phyloP scores from a whole-genome alignment of 2,329 filamentous ascomycete genomes.

The Neocatenulostroma microsporum region DNA sequence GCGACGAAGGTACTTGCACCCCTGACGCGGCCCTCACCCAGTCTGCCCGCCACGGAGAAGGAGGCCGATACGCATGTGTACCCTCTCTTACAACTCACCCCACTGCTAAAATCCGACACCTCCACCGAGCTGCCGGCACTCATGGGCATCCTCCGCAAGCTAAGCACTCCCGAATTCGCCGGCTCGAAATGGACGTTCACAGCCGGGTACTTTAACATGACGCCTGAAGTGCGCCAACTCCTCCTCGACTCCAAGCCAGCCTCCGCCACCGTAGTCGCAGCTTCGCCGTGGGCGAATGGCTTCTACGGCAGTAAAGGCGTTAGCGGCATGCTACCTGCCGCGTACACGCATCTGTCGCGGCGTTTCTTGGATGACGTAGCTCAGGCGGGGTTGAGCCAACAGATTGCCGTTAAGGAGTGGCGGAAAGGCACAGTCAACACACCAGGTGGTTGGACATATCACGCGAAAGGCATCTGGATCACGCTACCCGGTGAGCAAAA shows the following conservation, averaged over 20 bases:
- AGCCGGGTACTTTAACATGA: slow-evolving; percentile 97
- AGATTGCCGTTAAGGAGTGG: slow-evolving; percentile 80
- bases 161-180: slow-evolving; percentile 54
- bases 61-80: slow-evolving; percentile 67
- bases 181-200: slow-evolving; percentile 89
- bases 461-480: slow-evolving; percentile 93
- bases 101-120: slow-evolving; percentile 66
- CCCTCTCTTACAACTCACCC: slow-evolving; percentile 79
- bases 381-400: slow-evolving; percentile 45
- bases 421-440: slow-evolving; percentile 70
- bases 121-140: slow-evolving; percentile 86
- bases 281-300: slow-evolving; percentile 87
- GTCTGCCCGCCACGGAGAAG: slow-evolving; percentile 17
- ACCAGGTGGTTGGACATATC: slow-evolving; percentile 89
- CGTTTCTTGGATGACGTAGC: slow-evolving; percentile 64
- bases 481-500: slow-evolving; percentile 56
- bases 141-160: slow-evolving; percentile 61
- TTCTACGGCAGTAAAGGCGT: slow-evolving; percentile 86
- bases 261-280: slow-evolving; percentile 78
- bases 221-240: slow-evolving; percentile 69
- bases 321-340: slow-evolving; percentile 81
- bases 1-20: slow-evolving; percentile 60
- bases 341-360: slow-evolving; percentile 81
- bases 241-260: slow-evolving; percentile 64
- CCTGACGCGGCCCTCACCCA: slow-evolving; percentile 49